Evolutionary conservation across 306 rosid genomes (phyloP).

Genomic region (Urtica urens): DNA sequence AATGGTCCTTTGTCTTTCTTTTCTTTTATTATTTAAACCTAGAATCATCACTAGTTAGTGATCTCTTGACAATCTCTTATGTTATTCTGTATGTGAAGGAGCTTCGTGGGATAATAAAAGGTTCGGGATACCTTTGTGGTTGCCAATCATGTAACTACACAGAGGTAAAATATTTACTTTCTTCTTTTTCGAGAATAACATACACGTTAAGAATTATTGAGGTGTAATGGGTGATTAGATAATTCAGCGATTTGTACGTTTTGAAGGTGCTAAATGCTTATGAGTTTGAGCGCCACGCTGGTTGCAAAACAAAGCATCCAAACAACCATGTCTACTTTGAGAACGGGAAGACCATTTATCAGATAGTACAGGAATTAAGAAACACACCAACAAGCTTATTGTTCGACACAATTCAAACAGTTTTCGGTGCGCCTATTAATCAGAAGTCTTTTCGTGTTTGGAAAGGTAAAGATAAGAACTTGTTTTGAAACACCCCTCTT

Average conservation of each 20-base stretch:
- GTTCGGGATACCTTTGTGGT: constrained; percentile 78
- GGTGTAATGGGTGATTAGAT: constrained; percentile 5
- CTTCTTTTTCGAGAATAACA: no score
- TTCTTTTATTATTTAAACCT: constrained; percentile 16
- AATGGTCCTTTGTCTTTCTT: no score
- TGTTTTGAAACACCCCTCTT: not conserved
- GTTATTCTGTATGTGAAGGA: constrained; percentile 32
- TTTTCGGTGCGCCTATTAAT: constrained; percentile 73
- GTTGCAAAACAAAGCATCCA: constrained; percentile 80
- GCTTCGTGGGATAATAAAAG: constrained; percentile 74
- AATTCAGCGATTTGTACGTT: no score
- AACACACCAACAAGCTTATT: constrained; percentile 68
- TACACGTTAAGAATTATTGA: constrained; percentile 2
- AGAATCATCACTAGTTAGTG: constrained; percentile 5
- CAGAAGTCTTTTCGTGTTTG: constrained; percentile 70
- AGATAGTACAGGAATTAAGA: constrained; percentile 70
- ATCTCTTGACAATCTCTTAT: constrained; percentile 13
- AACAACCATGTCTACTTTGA: constrained; percentile 79
- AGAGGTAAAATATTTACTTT: constrained; percentile 30
- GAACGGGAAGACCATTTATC: constrained; percentile 75
- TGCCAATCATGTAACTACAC: constrained; percentile 61
- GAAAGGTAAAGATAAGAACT: constrained; percentile 48
- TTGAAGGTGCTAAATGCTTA: constrained; percentile 68
- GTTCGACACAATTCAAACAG: constrained; percentile 64
- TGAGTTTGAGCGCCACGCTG: constrained; percentile 77